phyloP scores from a whole-genome alignment of 441 rosid genomes.

The Populus tomentosa region DNA sequence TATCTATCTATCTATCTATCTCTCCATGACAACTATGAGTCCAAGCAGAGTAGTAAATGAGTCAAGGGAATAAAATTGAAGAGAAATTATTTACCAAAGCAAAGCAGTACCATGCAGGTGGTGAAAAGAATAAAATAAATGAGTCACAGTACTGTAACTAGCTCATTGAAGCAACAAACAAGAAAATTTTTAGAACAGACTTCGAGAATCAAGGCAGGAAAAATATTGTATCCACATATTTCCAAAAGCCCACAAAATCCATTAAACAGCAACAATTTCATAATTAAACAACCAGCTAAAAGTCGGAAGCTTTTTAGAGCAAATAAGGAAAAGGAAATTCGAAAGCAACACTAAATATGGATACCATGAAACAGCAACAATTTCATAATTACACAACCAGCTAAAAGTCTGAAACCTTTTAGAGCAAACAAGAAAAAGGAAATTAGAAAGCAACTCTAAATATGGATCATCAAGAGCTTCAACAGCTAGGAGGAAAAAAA shows the following conservation, averaged over 20 bases:
- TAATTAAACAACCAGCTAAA: constrained; percentile 3
- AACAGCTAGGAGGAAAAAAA: background rate
- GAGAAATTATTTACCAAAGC: background rate
- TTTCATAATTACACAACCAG: background rate
- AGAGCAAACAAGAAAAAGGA: background rate
- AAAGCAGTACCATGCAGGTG: background rate
- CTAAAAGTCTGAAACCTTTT: background rate
- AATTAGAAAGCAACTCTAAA: background rate
- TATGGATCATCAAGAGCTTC: background rate
- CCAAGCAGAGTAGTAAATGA: background rate
- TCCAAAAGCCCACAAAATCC: background rate
- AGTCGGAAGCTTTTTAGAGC: background rate
- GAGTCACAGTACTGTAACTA: background rate
- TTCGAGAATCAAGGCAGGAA: background rate
- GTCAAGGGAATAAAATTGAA: background rate
- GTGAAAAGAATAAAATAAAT: background rate
- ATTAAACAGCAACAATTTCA: background rate
- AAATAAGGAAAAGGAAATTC: background rate
- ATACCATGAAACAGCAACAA: background rate
- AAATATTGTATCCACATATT: background rate
- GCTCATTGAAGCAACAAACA: background rate
- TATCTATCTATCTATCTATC: background rate
- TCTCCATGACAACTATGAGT: background rate
- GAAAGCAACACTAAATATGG: background rate
- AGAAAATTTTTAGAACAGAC: background rate